These are phyloP conservation scores for Cercospora sojina DNA, from an alignment of 2,329 filamentous ascomycete species.

Conservation along the genomic window DNA sequence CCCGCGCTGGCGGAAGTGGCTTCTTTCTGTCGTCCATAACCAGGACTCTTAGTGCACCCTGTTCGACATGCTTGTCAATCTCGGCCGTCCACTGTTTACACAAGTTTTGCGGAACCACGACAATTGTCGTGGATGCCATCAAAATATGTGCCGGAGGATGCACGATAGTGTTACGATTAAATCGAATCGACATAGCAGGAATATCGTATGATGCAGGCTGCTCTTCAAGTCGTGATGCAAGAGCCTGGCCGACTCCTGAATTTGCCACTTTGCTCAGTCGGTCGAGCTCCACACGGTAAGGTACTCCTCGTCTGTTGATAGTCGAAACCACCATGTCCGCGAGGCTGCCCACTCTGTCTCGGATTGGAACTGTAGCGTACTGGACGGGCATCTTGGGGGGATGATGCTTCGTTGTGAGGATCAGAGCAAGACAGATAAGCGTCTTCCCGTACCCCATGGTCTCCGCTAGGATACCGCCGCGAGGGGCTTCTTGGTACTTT, in stretches of 20 bases:
- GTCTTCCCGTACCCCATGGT: conserved; percentile 85
- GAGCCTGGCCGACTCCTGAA: conserved; percentile 51
- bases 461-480: conserved; percentile 76
- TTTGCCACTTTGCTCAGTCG: conserved; percentile 49
- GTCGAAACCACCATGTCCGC: conserved; percentile 73
- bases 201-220: conserved; percentile 43
- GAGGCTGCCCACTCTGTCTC: conserved; percentile 59
- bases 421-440: conserved; percentile 70
- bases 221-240: conserved; percentile 53
- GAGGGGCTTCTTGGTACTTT: conserved; percentile 68
- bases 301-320: conserved; percentile 64
- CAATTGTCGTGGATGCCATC: conserved; percentile 67
- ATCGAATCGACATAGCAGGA: conserved; percentile 41
- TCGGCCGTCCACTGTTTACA: conserved; percentile 81
- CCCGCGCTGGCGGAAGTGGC: conserved; percentile 56
- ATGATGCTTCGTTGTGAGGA: conserved; percentile 72
- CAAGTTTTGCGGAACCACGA: conserved; percentile 81
- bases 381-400: conserved; percentile 65
- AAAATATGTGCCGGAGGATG: conserved; percentile 54
- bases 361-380: conserved; percentile 48
- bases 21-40: conserved; percentile 56
- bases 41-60: conserved; percentile 59
- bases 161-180: conserved; percentile 44
- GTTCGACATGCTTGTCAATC: conserved; percentile 70
- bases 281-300: conserved; percentile 68